Conservation (phyloP, 1,284 basidiomycete species). For the Leucoagaricus sp. region DNA sequence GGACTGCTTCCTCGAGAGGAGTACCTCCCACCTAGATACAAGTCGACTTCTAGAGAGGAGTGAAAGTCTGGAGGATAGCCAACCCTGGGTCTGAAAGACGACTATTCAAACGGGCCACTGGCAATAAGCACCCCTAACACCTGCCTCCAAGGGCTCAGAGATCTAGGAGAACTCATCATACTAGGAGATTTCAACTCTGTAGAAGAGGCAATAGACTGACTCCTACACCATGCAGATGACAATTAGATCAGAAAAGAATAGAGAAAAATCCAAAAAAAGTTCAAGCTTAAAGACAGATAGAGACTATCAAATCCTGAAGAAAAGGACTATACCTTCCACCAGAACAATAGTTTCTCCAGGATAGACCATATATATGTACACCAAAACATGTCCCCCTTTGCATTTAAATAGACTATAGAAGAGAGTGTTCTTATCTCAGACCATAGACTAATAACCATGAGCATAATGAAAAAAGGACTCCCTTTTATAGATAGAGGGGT, state of each 20-base stretch:
- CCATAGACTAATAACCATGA: slow-evolving; percentile 21
- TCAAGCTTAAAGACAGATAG: slow-evolving; percentile 19
- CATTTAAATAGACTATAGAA: slow-evolving; percentile 33
- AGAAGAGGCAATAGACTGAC: neutral
- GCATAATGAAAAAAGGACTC: slow-evolving; percentile 22
- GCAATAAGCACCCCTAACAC: too few relatives aligned
- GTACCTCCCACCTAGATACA: too few relatives aligned
- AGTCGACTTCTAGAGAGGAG: too few relatives aligned
- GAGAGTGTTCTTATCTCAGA: slow-evolving; percentile 18
- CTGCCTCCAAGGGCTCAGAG: too few relatives aligned
- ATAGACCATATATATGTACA: slow-evolving; percentile 24
- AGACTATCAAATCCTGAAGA: neutral
- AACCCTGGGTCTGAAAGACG: too few relatives aligned
- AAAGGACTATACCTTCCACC: neutral
- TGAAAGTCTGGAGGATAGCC: too few relatives aligned
- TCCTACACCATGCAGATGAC: neutral
- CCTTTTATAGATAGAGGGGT: slow-evolving; percentile 20
- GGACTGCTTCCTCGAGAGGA: too few relatives aligned
- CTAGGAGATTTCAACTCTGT: slow-evolving; percentile 9
- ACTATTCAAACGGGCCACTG: too few relatives aligned
- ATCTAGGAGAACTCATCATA: neutral
- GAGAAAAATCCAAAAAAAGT: slow-evolving; percentile 21
- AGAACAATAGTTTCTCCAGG: slow-evolving; percentile 19
- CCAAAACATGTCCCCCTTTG: slow-evolving; percentile 28
- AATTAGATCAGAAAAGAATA: slow-evolving; percentile 18